A percentile compares a stretch with the other conserved stretches of the same genome.
These are phyloP conservation scores for Alternaria arbusti DNA, from an alignment of 2,329 filamentous ascomycete genomes.

Conservation along the genomic window DNA sequence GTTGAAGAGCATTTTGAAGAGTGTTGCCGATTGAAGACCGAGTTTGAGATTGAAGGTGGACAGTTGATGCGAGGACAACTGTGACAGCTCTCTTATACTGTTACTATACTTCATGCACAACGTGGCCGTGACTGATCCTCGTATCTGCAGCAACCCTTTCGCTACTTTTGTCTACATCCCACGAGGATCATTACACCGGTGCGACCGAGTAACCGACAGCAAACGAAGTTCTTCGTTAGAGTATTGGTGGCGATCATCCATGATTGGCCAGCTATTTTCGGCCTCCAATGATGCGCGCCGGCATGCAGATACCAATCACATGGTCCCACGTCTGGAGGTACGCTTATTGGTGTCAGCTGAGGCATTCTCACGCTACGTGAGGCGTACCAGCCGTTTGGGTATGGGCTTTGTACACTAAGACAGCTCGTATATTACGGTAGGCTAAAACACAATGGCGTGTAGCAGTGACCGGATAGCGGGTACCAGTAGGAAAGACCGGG, in stretches of 20 bases:
- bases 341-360: not conserved
- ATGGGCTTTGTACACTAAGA: not conserved
- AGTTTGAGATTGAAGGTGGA: not conserved
- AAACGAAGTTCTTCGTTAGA: constrained; percentile 11
- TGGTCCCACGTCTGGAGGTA: not conserved
- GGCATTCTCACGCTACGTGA: not conserved
- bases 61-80: not conserved
- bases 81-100: not conserved
- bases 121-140: not conserved
- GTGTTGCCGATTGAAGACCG: not conserved
- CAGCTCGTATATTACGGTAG: not conserved
- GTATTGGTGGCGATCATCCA: constrained; percentile 5
- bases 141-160: not conserved
- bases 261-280: constrained; percentile 25
- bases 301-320: constrained; percentile 14
- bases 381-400: not conserved
- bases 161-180: not conserved
- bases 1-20: constrained; percentile 20
- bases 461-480: not conserved
- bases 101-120: not conserved
- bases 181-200: not conserved
- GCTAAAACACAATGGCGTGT: not conserved
- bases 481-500: not conserved
- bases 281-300: constrained; percentile 14
- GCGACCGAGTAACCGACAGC: not conserved